Evolutionary conservation across 2,329 filamentous ascomycete species (phyloP), one percentile per base, ranked within the genome.

Genomic region (Graphilbum sp.): DNA sequence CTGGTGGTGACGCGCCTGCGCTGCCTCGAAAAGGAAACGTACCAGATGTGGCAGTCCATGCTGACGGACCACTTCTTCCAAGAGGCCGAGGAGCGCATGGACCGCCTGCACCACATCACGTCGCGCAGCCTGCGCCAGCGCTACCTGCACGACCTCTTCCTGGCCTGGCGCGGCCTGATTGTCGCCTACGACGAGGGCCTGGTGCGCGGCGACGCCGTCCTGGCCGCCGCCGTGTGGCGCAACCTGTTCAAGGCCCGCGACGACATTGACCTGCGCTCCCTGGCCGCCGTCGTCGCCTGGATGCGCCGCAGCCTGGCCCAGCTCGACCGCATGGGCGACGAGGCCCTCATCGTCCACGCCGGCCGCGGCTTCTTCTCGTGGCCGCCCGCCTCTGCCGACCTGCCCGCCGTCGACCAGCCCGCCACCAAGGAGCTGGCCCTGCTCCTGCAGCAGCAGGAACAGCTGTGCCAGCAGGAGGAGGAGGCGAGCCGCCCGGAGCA

Each of bases 11-110:
- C 83, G 34, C 80, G 87, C 40, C 64, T 95, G 49, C 81, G 90
- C 46, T 78, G 77, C 56, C 73, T 95, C 49, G 77, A 83, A 18
- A 63, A 67, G 38, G 70, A 78, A 18, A 66, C 72, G 47, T 76
- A 81, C 47, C 69, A 73, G 43, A 70, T 74, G 41, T 94, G 86
- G 76, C 84, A 92, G 57, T 81, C 86, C 52, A 83, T 94, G 61
- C 69, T 98, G 45, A 74, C 90, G 34, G 87, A 98, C 61, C 86
- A 96, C 58, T 95, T 92, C 67, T 96, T 88, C 66, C 84, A 83
- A 63, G 78, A 82, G 50, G 82, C 81, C 50, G 84, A 93, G 62
- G 77, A 81, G 56, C 72, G 76, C 52, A 88, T 93, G 73, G 80
- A 82, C 44, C 65, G 81, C 44, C 72, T 78, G 54, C 88, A 94